Percentiles rank a stretch among this genome's conserved stretches.
phyloP scores from a whole-genome alignment of 1,284 basidiomycete species.

The Caloboletus inedulis region DNA sequence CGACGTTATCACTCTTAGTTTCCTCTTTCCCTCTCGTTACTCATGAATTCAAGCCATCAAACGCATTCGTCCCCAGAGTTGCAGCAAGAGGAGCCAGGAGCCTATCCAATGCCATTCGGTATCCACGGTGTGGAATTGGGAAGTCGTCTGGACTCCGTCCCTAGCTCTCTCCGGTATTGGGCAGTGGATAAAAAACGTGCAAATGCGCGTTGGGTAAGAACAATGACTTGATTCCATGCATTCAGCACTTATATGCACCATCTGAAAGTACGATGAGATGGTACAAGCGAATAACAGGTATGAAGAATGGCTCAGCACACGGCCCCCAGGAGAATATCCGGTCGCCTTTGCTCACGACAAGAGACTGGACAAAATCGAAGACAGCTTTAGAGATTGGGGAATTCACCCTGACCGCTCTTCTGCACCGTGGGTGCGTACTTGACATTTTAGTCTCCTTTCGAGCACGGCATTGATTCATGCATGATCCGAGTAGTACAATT shows the following conservation, averaged over 20 bases:
- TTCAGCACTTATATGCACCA: background rate
- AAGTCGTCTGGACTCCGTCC: constrained; percentile 21
- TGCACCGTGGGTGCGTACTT: constrained; percentile 13
- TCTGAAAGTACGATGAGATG: constrained; percentile 8
- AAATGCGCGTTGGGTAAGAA: constrained; percentile 16
- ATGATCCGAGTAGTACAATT: constrained; percentile 10
- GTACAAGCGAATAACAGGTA: constrained; percentile 13
- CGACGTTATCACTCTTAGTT: too few relatives aligned
- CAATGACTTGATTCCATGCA: background rate
- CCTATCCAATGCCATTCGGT: constrained; percentile 17
- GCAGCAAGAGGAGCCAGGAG: constrained; percentile 15
- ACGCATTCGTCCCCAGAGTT: background rate
- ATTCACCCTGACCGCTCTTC: background rate
- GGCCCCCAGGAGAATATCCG: constrained; percentile 14
- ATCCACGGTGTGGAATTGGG: constrained; percentile 1
- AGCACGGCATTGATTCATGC: background rate
- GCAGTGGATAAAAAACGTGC: constrained; percentile 2
- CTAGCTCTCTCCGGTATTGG: constrained; percentile 12
- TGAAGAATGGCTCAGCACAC: constrained; percentile 15
- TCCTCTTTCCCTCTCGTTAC: too few relatives aligned
- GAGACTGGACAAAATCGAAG: constrained; percentile 5
- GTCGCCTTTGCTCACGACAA: constrained; percentile 10
- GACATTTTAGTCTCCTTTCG: background rate
- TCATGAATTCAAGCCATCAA: too few relatives aligned
- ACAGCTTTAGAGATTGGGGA: constrained; percentile 8